Base-by-base conservation (phyloP, 805 yeast species). In the Saturnispora silvae region DNA sequence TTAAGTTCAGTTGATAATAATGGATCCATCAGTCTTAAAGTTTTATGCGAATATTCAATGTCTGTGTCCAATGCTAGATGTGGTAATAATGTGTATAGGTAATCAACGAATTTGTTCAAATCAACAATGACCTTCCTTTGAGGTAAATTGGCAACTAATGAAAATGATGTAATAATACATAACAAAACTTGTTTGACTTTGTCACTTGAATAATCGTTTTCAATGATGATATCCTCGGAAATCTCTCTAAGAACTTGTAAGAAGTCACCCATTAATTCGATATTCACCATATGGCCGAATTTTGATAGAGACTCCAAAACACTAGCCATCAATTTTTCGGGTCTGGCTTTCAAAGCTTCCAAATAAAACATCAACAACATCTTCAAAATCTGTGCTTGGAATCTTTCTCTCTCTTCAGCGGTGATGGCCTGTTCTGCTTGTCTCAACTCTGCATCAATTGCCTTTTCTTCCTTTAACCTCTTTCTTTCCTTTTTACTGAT, bases 181-280 rank as follows among this genome's bases (percentile, higher is more conserved):
- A 92, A 65, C 31, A 89, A 63, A 0, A 83, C 67, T 44, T 85
- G 86, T 45, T 96, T 73, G 27, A 78, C 66, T 46, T 75, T 75
- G 35, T 53, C 55, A 31, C 67, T 50, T 31, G 68, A 61, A 14
- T 65, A 56, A 27, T 57, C 44, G 40, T 71, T 68, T 7, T 67
- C 71, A 3, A 55, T 62, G 45, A 60, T 60, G 36, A 51, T 53
- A 39, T 71, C 82, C 27, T 51, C 58, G 18, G 85, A 73, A 18
- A 87, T 71, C 57, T 92, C 97, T 47, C 87, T 69, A 56, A 92
- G 67, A 6, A 87, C 95, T 53, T 81, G 94, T 35, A 92, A 65
- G 59, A 92, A 77, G 55, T 92, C 98, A 19, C 97, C 97, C 47
- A 92, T 69, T 31, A 92, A 65, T 46, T 92, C 97, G 40, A 89